phyloP scores from a whole-genome alignment of 805 yeast genomes.

The Wickerhamiella bombiphila region DNA sequence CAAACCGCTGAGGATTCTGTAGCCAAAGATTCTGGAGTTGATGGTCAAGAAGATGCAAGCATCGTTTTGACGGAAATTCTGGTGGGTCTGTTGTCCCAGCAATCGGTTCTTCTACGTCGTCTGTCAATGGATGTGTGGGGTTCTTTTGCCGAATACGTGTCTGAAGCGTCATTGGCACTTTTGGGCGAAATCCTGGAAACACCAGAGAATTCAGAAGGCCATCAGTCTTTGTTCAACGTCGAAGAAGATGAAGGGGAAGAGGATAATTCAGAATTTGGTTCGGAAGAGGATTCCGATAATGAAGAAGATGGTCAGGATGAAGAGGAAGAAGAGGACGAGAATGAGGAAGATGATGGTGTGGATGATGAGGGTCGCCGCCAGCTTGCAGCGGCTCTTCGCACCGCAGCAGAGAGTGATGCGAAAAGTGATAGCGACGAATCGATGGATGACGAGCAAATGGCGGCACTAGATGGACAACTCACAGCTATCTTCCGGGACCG shows the following conservation, averaged over 20 bases:
- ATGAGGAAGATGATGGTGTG: conserved; percentile 1
- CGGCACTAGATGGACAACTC: conserved; percentile 76
- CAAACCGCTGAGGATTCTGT: conserved; percentile 17
- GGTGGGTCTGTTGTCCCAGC: conserved; percentile 41
- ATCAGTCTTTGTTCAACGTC: conserved; percentile 54
- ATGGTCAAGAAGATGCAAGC: conserved; percentile 29
- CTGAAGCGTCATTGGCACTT: conserved; percentile 31
- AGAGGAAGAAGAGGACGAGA: conserved; percentile 10
- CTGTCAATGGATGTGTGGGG: conserved; percentile 44
- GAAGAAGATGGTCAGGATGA: conserved; percentile 10
- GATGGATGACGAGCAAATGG: conserved; percentile 94
- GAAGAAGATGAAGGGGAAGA: conserved; percentile 30
- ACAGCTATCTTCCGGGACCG: conserved; percentile 76
- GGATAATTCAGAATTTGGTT: conserved; percentile 18
- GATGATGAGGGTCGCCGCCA: conserved; percentile 5
- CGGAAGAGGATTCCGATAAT: conserved; percentile 25
- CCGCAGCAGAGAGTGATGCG: neutral
- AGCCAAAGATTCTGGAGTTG: conserved; percentile 26
- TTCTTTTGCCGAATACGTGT: conserved; percentile 35
- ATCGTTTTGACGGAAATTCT: conserved; percentile 44
- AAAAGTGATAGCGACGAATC: conserved; percentile 51
- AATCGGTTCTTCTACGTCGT: conserved; percentile 42
- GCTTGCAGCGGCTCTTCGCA: conserved; percentile 1
- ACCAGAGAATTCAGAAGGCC: conserved; percentile 73
- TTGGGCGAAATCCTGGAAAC: conserved; percentile 44